These are phyloP conservation scores for Mucor saturninus DNA, from an alignment of 371 early-diverging fungal species.

Conservation along the genomic window DNA sequence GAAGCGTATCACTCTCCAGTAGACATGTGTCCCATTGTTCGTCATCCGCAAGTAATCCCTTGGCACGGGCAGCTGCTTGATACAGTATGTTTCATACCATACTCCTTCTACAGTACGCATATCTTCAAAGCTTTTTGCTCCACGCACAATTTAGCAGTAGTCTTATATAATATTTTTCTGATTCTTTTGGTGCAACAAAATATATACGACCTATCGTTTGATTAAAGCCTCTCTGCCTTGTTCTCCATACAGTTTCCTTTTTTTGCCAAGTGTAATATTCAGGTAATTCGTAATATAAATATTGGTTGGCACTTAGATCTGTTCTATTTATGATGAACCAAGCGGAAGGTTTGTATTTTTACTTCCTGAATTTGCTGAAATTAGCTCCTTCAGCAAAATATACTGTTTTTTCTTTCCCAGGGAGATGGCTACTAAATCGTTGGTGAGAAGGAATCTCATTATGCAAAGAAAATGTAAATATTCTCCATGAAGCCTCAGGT, in stretches of 20 bases:
- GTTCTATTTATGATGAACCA: no score
- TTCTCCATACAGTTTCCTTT: no score
- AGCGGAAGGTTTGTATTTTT: background rate
- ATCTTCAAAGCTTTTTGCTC: slow-evolving; percentile 10
- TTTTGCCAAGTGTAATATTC: no score
- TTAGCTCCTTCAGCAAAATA: no score
- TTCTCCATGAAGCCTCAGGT: slow-evolving; percentile 34
- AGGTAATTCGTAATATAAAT: no score
- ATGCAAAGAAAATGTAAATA: slow-evolving; percentile 10
- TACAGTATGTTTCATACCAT: slow-evolving; percentile 6
- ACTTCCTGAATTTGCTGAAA: background rate
- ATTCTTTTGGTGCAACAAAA: slow-evolving; percentile 21
- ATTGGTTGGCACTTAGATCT: no score
- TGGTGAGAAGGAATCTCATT: slow-evolving; percentile 19
- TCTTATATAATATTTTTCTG: slow-evolving; percentile 27
- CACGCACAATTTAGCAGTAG: slow-evolving; percentile 18
- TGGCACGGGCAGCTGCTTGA: slow-evolving; percentile 18
- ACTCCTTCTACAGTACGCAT: slow-evolving; percentile 2
- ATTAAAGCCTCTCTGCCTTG: no score
- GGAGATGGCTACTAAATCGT: slow-evolving; percentile 27
- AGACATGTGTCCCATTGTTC: no score
- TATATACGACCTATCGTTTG: slow-evolving; percentile 24
- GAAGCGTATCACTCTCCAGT: no score
- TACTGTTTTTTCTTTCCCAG: no score
- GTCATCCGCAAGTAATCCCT: slow-evolving; percentile 7